These are phyloP conservation scores for Hanseniaspora vineae DNA, from an alignment of 805 yeast genomes.

Conservation along the genomic window DNA sequence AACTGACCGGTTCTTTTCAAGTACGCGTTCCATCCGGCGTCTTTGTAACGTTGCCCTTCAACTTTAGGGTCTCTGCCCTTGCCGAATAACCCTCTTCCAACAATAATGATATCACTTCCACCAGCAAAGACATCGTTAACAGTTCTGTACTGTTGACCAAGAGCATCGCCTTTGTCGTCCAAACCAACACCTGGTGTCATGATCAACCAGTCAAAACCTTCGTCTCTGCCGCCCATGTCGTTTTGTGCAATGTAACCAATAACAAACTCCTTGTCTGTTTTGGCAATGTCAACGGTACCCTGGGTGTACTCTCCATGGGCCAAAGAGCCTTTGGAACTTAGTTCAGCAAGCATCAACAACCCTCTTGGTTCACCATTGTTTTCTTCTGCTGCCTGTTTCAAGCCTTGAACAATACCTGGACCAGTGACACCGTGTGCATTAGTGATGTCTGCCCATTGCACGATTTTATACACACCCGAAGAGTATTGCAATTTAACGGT, in stretches of 20 bases:
- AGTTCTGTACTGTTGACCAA: constrained; percentile 95
- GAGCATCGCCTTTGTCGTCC: constrained; percentile 89
- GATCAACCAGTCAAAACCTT: constrained; percentile 87
- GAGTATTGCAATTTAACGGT: constrained; percentile 90
- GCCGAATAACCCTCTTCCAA: constrained; percentile 95
- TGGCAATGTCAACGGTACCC: constrained; percentile 82
- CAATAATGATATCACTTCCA: constrained; percentile 93
- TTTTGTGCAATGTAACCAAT: constrained; percentile 94
- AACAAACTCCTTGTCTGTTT: constrained; percentile 75
- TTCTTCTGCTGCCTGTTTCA: constrained; percentile 61
- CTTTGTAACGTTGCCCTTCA: constrained; percentile 79
- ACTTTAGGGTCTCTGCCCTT: constrained; percentile 83
- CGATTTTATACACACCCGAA: constrained; percentile 81
- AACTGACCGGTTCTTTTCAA: constrained; percentile 24
- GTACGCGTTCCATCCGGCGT: constrained; percentile 95
- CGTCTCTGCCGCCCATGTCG: constrained; percentile 70
- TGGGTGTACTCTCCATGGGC: constrained; percentile 87
- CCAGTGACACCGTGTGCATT: constrained; percentile 98
- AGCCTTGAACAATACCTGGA: constrained; percentile 79
- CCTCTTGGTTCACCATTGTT: constrained; percentile 75
- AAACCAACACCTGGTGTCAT: constrained; percentile 99
- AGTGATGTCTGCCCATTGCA: constrained; percentile 92
- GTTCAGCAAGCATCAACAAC: constrained; percentile 85
- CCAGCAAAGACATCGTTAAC: constrained; percentile 70
- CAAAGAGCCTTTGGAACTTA: constrained; percentile 84